Evolutionary conservation across 2,329 filamentous ascomycete species (phyloP).

Genomic region (Verticillium dahliae): DNA sequence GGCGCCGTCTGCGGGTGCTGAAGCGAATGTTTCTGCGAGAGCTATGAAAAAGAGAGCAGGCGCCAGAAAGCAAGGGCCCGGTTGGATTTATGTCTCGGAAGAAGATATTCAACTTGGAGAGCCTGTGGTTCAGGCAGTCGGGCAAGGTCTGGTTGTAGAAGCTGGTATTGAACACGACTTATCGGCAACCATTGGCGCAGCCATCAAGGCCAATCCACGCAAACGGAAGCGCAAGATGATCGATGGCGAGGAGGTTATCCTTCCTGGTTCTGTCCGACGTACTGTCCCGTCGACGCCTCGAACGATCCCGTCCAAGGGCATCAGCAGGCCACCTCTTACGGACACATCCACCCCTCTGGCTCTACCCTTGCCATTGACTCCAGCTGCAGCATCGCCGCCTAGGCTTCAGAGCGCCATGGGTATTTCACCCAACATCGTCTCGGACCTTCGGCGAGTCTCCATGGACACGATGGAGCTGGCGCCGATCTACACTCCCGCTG

Average conservation of each 20-base stretch:
- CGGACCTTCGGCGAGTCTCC: slow-evolving; percentile 2
- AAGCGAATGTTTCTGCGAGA: not conserved
- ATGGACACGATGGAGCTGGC: slow-evolving; percentile 2
- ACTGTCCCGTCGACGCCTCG: not conserved
- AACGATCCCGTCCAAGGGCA: not conserved
- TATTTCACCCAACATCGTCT: slow-evolving; percentile 5
- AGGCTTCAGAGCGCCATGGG: not conserved
- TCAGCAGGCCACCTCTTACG: not conserved
- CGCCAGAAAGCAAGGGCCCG: not conserved
- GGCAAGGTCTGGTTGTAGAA: not conserved
- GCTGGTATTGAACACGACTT: not conserved
- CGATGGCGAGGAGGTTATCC: slow-evolving; percentile 24
- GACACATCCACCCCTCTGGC: slow-evolving; percentile 13
- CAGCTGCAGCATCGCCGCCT: slow-evolving; percentile 8
- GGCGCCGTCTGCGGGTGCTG: not conserved
- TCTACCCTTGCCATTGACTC: slow-evolving; percentile 15
- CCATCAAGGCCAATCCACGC: slow-evolving; percentile 42
- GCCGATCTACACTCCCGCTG: not conserved
- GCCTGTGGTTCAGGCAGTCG: slow-evolving; percentile 5
- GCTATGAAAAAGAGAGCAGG: not conserved
- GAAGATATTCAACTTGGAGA: not conserved
- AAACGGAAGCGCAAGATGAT: slow-evolving; percentile 40
- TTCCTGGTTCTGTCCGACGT: slow-evolving; percentile 1
- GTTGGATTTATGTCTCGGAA: not conserved
- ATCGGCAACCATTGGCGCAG: slow-evolving; percentile 36